Percentiles rank a stretch among this genome's conserved stretches.
Conservation (phyloP, 1,284 basidiomycete genomes). For the Cutaneotrichosporon dermatis region DNA sequence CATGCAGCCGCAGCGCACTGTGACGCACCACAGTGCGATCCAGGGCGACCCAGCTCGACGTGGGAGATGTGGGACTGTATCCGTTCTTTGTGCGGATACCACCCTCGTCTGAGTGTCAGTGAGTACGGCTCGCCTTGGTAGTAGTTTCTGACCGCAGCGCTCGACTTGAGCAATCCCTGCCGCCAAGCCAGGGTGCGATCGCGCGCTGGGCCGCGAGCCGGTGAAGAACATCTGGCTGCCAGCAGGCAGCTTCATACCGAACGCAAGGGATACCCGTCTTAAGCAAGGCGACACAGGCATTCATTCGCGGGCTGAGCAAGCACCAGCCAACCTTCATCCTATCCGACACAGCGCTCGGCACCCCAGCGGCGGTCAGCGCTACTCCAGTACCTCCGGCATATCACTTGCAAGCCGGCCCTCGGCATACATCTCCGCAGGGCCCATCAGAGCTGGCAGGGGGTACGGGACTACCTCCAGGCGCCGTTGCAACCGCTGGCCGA, state of each 20-base stretch:
- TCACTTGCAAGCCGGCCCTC: conserved; percentile 59
- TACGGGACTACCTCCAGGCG: conserved; percentile 96
- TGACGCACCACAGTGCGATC: conserved; percentile 13
- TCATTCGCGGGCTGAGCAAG: conserved; percentile 82
- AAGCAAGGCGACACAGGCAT: conserved; percentile 82
- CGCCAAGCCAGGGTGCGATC: conserved; percentile 65
- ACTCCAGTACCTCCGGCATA: conserved; percentile 84
- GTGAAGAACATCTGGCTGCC: conserved; percentile 83
- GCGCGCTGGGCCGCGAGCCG: conserved; percentile 90
- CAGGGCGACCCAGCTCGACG: conserved; percentile 68
- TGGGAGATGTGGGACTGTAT: conserved; percentile 99
- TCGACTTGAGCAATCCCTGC: conserved; percentile 86
- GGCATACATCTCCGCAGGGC: conserved; percentile 43
- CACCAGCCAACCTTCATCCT: conserved; percentile 77
- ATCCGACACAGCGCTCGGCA: conserved; percentile 66
- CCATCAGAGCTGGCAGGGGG: conserved; percentile 80
- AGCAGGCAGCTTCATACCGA: conserved; percentile 85
- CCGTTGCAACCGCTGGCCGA: conserved; percentile 97
- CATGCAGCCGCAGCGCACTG: conserved; percentile 9
- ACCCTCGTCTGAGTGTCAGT: conserved; percentile 76
- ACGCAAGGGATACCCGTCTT: conserved; percentile 97
- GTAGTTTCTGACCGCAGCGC: conserved; percentile 54
- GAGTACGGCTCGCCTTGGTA: conserved; percentile 32
- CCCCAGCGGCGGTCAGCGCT: conserved; percentile 73
- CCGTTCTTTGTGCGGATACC: conserved; percentile 80